These are phyloP conservation scores for Silybum marianum DNA, from an alignment of 129 eudicot species.

Conservation along the genomic window DNA sequence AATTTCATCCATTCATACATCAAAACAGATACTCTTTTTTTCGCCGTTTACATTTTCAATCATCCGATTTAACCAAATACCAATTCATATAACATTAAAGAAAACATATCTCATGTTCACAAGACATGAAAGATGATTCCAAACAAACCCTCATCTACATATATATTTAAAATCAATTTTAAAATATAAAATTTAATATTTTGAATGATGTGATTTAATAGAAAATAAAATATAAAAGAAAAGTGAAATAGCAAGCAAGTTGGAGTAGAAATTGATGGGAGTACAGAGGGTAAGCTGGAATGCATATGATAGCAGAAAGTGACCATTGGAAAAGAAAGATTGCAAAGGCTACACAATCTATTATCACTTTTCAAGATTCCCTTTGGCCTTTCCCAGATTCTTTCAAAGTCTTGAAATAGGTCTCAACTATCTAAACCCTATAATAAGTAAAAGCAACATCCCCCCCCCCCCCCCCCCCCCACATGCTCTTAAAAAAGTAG, in stretches of 20 bases:
- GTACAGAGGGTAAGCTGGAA: neutral
- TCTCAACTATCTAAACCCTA: constrained; percentile 16
- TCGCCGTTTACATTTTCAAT: no score
- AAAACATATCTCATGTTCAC: neutral
- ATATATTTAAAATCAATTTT: no score
- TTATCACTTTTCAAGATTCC: constrained; percentile 24
- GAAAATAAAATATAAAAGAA: neutral
- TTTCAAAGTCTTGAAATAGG: constrained; percentile 12
- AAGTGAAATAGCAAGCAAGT: neutral
- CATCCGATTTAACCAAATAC: neutral
- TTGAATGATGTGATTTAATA: no score
- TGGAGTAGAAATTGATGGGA: neutral
- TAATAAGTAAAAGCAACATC: constrained; percentile 22
- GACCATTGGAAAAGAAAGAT: constrained; percentile 36
- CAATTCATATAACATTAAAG: neutral
- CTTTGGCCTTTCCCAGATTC: constrained; percentile 1
- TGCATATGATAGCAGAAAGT: constrained; percentile 7
- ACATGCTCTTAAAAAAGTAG: neutral
- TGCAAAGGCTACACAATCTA: constrained; percentile 26
- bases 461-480: constrained; percentile 22
- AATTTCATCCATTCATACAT: no score
- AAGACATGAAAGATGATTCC: neutral
- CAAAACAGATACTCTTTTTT: neutral
- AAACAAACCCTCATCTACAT: neutral
- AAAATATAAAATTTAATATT: no score